Base-by-base conservation (phyloP, 441 rosid species). In the Pelargonium citronellum region DNA sequence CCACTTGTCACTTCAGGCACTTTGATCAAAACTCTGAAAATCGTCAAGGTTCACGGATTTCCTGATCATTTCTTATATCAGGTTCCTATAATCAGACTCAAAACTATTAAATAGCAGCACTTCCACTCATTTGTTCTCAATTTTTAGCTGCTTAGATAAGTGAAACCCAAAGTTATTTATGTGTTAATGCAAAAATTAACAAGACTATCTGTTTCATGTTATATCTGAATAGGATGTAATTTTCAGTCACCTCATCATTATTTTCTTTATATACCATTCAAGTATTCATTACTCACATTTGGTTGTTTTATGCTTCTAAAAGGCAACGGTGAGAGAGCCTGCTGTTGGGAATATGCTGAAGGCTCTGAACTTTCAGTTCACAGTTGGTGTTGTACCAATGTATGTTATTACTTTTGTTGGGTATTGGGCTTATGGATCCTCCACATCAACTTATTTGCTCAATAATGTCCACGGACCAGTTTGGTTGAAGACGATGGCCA, bases 371-470 rank as follows among this genome's bases (percentile, higher is more conserved):
- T 87, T 91, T 73, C 99, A 91, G 65, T 94, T 94, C 83, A 79
- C 89, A 6, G 75, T 80, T 0, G 99, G 99, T 62, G 81, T 84
- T 72, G 43, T 91, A 55, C 97, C 97, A 0, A 75, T 94, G 91
- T 90, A 79, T 51, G 87, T 88, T 0, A 90, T 91, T 69, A 77
- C 91, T 2, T 87, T 89, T 65, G 73, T 84, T 0, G 99, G 97
- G n/a, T 94, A 94, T 62, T 94, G 99, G 99, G 99, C 99, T 1
- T 94, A 94, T 27, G 99, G 99, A 10, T 74, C 88, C 70, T 78
- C 87, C 11, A 84, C 97, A 11, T 69, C 91, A 0, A 74, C 92
- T 4, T 91, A 91, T 71, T 71, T 94, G 77, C 95, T 94, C 57
- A 89, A 82, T 73, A 87, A 81, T 0, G 87, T 84, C 67, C 81